Evolutionary conservation across 306 rosid genomes (phyloP).

Genomic region (Sesbania bispinosa): DNA sequence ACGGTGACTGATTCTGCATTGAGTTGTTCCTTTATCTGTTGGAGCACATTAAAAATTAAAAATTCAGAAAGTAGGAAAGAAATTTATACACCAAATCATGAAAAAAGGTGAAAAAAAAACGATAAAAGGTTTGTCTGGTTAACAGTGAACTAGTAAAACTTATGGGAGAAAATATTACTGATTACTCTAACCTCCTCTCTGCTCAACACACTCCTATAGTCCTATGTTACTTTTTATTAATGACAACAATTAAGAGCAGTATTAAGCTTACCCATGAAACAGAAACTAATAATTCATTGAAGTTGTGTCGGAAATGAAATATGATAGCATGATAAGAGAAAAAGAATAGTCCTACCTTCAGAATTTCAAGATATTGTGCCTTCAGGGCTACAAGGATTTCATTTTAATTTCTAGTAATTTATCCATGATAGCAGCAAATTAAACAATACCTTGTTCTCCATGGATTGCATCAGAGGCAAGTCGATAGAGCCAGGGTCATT

Average conservation of each 20-base stretch:
- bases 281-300: neutral
- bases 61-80: too few relatives aligned
- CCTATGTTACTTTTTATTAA: neutral
- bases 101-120: neutral
- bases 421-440: neutral
- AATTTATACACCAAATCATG: too few relatives aligned
- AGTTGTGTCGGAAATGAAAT: neutral
- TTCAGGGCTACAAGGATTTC: neutral
- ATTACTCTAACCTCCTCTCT: neutral
- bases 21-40: slow-evolving; percentile 77
- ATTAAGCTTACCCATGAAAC: neutral
- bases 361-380: too few relatives aligned
- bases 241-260: neutral
- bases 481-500: slow-evolving; percentile 66
- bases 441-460: slow-evolving; percentile 58
- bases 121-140: too few relatives aligned
- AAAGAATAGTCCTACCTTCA: neutral
- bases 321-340: neutral
- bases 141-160: neutral
- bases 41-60: neutral
- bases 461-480: slow-evolving; percentile 66
- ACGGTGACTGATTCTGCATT: slow-evolving; percentile 75
- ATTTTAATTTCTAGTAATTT: neutral
- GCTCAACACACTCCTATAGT: neutral
- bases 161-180: too few relatives aligned